Percentiles rank a stretch among this genome's conserved stretches.
Evolutionary conservation across 495 filamentous ascomycete species (phyloP).

Genomic region (Xylaria cubensis): DNA sequence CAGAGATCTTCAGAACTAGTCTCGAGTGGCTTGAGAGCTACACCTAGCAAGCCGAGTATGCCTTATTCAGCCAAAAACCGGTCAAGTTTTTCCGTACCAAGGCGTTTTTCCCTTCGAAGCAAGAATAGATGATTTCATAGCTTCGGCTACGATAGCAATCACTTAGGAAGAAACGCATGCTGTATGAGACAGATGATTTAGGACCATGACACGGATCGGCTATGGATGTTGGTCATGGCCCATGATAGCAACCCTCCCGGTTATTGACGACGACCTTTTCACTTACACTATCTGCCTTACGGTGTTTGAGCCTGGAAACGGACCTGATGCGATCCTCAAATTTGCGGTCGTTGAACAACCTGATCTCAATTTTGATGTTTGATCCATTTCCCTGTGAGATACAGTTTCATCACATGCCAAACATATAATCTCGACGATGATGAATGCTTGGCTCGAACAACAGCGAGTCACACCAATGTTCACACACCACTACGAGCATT

Average conservation of each 20-base stretch:
- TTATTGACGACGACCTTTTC: background rate
- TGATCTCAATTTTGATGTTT: background rate
- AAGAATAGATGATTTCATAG: background rate
- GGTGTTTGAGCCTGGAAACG: background rate
- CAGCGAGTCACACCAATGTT: background rate
- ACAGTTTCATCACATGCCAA: background rate
- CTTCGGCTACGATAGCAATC: background rate
- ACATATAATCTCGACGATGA: background rate
- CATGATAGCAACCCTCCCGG: background rate
- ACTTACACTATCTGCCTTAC: background rate
- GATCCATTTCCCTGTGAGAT: background rate
- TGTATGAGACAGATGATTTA: background rate
- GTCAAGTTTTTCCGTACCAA: conserved; percentile 4
- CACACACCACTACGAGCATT: background rate
- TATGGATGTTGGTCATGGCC: background rate
- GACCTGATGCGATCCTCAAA: background rate
- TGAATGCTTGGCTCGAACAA: background rate
- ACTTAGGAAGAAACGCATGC: background rate
- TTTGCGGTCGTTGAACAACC: background rate
- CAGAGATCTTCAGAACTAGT: background rate
- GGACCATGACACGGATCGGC: background rate
- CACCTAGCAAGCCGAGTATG: conserved; percentile 3
- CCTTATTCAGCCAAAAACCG: conserved; percentile 4
- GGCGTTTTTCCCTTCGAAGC: background rate
- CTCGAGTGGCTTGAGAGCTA: background rate